Base-by-base conservation (phyloP, 1,284 basidiomycete species). In the Cryptococcus sp. region DNA sequence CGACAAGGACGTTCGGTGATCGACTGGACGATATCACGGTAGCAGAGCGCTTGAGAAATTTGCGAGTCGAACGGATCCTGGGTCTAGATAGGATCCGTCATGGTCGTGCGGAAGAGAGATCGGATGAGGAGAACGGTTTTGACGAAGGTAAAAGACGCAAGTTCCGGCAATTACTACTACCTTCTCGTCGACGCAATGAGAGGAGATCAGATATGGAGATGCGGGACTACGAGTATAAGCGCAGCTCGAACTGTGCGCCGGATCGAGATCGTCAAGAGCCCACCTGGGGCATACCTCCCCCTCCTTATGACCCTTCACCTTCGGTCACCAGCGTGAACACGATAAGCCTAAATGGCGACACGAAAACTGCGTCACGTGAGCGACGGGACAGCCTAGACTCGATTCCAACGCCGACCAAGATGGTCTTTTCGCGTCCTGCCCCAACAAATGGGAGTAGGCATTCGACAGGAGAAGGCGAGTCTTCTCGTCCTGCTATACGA, bases 1-100 rank as follows among this genome's bases (percentile, higher is more conserved):
- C 66, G 0, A 75, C 75, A 0, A 52, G 55, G 17, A 62, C 65
- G n/a, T 78, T 78, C 48, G 73, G 62, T 3, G 56, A 68, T 13
- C 63, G 63, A 10, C 40, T 76, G 47, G 73, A 74, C 49, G 66
- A 69, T 17, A 58, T 50, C 13, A 55, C 62, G 10, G 65, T 74
- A 11, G 46, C 57, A 22, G 61, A 68, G 15, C 45, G 58, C 22
- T 43, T 68, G 40, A 57, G 59, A 26, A 54, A 53, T 6, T 46
- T 69, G 2, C 34, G 63, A 29, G 50, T 72, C 44, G 65, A 69
- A 41, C 58, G 53, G 29, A 50, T 68, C 1, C 54, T 70, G 40
- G 68, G 71, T 1, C n/a, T 71, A n/a, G 60, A 72, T 20, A 45
- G 69, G n/a, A 37, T 69, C 15, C 47, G 48, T 19, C 44, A 37